A percentile compares a stretch with the other conserved stretches of the same genome.
Conservation (phyloP, 768 basidiomycete species). For the Grammothele lineata region DNA sequence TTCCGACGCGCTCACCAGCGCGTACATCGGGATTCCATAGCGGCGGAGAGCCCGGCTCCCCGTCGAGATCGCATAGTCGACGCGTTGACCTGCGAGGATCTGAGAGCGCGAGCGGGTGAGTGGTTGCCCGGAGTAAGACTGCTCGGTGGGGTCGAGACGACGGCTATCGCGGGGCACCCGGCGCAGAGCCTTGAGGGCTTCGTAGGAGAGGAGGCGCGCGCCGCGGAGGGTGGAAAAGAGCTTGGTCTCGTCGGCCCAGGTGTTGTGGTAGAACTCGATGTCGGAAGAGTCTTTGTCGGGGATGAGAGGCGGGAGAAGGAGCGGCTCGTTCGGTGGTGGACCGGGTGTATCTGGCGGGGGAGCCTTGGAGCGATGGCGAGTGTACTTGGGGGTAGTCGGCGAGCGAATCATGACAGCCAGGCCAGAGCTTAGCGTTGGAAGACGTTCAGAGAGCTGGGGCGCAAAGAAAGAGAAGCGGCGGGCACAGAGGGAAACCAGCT, state of each 20-base stretch:
- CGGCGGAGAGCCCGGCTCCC: not conserved
- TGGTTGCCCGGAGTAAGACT: not conserved
- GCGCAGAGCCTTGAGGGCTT: conserved; percentile 3
- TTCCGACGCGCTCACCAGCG: conserved; percentile 4
- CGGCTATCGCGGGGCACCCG: conserved; percentile 5
- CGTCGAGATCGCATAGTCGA: conserved; percentile 5
- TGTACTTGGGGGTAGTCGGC: not conserved
- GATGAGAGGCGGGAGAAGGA: not conserved
- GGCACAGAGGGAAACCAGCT: too few relatives aligned
- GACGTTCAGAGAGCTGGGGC: too few relatives aligned
- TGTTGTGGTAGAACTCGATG: not conserved
- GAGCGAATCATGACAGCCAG: too few relatives aligned
- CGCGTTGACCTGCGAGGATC: not conserved
- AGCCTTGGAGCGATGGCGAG: not conserved
- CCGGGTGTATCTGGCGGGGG: not conserved
- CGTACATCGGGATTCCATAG: conserved; percentile 10
- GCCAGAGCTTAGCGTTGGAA: too few relatives aligned
- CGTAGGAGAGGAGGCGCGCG: not conserved
- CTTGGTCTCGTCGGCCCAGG: conserved; percentile 1
- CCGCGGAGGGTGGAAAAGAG: conserved; percentile 9
- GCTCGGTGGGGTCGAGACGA: too few relatives aligned
- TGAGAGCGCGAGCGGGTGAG: conserved; percentile 5
- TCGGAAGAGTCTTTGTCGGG: not conserved
- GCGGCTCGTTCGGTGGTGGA: not conserved
- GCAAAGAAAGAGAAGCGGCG: too few relatives aligned